phyloP scores from a whole-genome alignment of 805 yeast genomes.

The Candida krabiensis region DNA sequence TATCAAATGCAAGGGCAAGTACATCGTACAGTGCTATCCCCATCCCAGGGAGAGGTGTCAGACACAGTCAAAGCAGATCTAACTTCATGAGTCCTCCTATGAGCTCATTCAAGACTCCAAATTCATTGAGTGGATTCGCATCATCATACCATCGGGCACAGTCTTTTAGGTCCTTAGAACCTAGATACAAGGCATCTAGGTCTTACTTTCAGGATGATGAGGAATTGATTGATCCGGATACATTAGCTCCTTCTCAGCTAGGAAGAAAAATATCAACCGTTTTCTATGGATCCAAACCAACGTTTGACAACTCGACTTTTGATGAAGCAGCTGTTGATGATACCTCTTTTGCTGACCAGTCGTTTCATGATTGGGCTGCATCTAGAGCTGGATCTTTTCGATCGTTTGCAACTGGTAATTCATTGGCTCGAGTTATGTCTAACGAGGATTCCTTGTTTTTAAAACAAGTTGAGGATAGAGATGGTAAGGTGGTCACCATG shows the following conservation, averaged over 20 bases:
- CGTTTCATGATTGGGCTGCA: constrained; percentile 26
- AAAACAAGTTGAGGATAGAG: constrained; percentile 62
- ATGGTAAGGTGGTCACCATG: constrained; percentile 70
- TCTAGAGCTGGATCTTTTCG: constrained; percentile 27
- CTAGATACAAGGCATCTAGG: constrained; percentile 56
- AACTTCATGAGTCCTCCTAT: constrained; percentile 46
- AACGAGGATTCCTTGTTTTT: constrained; percentile 31
- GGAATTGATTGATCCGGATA: constrained; percentile 65
- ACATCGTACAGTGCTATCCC: constrained; percentile 23
- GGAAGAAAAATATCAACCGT: constrained; percentile 68
- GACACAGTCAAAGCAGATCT: constrained; percentile 18
- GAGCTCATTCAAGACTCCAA: constrained; percentile 56
- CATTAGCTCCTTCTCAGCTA: constrained; percentile 61
- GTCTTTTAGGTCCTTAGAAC: constrained; percentile 56
- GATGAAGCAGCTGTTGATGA: constrained; percentile 44
- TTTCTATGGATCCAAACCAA: constrained; percentile 22
- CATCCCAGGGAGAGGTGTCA: constrained; percentile 25
- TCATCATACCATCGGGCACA: constrained; percentile 79
- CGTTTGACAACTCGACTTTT: constrained; percentile 24
- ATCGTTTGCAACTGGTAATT: constrained; percentile 21
- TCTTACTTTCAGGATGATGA: constrained; percentile 66
- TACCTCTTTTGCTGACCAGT: constrained; percentile 38
- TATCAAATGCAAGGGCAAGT: background rate
- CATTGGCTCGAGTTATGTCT: constrained; percentile 20
- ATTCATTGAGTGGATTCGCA: constrained; percentile 76